Conservation (phyloP, 202 grass and related monocot genomes). For the Digitaria exilis region DNA sequence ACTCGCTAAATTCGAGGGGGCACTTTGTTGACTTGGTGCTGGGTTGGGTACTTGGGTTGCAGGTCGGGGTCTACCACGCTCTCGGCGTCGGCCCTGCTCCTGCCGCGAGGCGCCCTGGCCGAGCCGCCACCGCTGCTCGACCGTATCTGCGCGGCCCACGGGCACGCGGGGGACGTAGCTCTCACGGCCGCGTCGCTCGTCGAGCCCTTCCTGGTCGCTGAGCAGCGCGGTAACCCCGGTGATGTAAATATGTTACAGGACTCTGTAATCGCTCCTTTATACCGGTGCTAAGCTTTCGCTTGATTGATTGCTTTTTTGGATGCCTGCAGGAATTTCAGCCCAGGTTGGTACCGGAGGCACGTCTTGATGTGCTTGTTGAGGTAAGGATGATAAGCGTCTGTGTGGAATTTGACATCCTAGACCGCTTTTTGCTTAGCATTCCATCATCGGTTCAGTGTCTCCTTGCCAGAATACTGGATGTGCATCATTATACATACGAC, state of each 20-base stretch:
- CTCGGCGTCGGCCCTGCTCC: slow-evolving; percentile 76
- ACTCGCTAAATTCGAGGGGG: slow-evolving; percentile 15
- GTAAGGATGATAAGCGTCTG: slow-evolving; percentile 32
- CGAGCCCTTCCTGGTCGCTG: slow-evolving; percentile 74
- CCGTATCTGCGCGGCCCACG: slow-evolving; percentile 48
- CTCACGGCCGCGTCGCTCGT: slow-evolving; percentile 76
- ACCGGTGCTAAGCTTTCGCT: neutral
- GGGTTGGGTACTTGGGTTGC: slow-evolving; percentile 22
- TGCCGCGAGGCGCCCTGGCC: slow-evolving; percentile 54
- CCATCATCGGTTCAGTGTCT: neutral
- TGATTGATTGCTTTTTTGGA: neutral
- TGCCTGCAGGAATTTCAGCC: slow-evolving; percentile 68
- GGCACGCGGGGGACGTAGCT: slow-evolving; percentile 56
- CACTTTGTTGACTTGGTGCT: slow-evolving; percentile 10
- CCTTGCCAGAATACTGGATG: neutral
- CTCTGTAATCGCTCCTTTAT: neutral
- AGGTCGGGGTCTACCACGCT: slow-evolving; percentile 85
- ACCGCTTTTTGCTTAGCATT: neutral
- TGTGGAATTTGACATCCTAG: neutral
- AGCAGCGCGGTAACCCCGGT: slow-evolving; percentile 62
- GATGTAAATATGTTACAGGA: slow-evolving; percentile 57
- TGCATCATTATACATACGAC: neutral
- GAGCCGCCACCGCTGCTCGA: slow-evolving; percentile 44
- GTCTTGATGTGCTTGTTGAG: slow-evolving; percentile 82
- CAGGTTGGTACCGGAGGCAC: slow-evolving; percentile 56